These are phyloP conservation scores for Hordeum marinum DNA, from an alignment of 176 grass and related monocot genomes.

Conservation along the genomic window DNA sequence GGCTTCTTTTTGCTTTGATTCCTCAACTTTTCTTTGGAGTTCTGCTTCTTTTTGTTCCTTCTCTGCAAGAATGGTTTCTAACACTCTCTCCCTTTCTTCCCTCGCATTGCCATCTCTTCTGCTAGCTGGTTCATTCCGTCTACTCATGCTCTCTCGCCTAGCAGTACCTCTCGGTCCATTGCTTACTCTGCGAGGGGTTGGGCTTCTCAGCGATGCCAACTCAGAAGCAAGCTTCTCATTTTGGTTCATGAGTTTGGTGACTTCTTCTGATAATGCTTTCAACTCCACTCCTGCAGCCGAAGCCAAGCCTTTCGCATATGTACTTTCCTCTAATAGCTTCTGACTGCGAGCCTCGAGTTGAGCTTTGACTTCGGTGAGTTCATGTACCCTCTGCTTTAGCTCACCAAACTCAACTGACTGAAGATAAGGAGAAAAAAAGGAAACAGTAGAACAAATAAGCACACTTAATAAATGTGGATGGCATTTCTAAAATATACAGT, in stretches of 20 bases:
- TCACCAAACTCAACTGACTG: slow-evolving; percentile 65
- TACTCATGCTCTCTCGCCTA: slow-evolving; percentile 61
- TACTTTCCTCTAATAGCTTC: slow-evolving; percentile 90
- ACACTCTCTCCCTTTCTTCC: slow-evolving; percentile 56
- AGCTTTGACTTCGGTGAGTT: slow-evolving; percentile 57
- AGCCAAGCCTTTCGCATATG: slow-evolving; percentile 92
- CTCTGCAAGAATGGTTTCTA: slow-evolving; percentile 60
- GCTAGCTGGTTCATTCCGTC: slow-evolving; percentile 59
- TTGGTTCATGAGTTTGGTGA: slow-evolving; percentile 98
- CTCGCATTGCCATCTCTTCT: slow-evolving; percentile 54
- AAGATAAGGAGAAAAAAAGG: background rate
- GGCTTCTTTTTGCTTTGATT: slow-evolving; percentile 84
- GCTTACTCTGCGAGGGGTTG: slow-evolving; percentile 63
- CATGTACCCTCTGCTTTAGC: slow-evolving; percentile 63
- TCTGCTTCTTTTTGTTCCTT: slow-evolving; percentile 85
- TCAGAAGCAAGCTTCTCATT: slow-evolving; percentile 88
- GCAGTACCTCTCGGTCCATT: slow-evolving; percentile 51
- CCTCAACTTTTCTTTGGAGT: slow-evolving; percentile 74
- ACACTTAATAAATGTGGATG: background rate
- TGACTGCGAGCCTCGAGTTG: slow-evolving; percentile 79
- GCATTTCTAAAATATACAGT: background rate
- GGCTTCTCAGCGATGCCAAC: slow-evolving; percentile 58
- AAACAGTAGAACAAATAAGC: slow-evolving; percentile 8
- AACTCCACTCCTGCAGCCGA: slow-evolving; percentile 96
- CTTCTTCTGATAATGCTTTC: slow-evolving; percentile 97